Evolutionary conservation across 129 eudicot genomes (phyloP), one percentile per base, ranked within the genome.

Genomic region (Ambrosia trifida): DNA sequence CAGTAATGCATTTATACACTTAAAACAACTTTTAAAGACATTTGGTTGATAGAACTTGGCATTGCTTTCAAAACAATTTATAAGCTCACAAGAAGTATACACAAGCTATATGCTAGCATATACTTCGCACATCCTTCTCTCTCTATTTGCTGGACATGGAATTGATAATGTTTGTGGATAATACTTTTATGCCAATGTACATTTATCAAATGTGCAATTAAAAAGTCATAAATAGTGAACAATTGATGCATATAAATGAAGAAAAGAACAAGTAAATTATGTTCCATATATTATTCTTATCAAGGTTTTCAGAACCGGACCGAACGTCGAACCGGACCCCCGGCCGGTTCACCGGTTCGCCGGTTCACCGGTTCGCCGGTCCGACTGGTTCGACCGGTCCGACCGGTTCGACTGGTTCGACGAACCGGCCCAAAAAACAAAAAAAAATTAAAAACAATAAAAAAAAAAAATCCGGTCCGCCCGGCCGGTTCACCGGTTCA

Each of bases 51-150:
- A 30, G 24, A 43, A 11, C 7, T 18, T 11, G 11, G 5, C 24
- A 2, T n/a, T 44, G 41, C 3, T 24, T 61, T 24, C 35, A 4
- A 24, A 24, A 24, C 28, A 24, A 24, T 24, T 24, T 24, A 24
- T 24, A 24, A 24, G 28, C 28, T 24, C 11, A 65, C 36, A 19
- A 43, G 36, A 16, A 51, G 24, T 16, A 51, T 7, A 45, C 13
- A 28, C 10, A 66, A 24, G 35, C 30, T 12, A 31, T 28, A 64
- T 66, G 24, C 5, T 66, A 45, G 72, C 41, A 66, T 66, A 66
- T 66, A 45, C 43, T 66, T 66, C 2, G 72, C 57, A 66, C 43
- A 44, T 45, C 28, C 63, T 6, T 51, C 72, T 49, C 57, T 47
- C 18, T 11, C 41, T 16, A 11, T 61, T 31, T 31, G 16, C 38